Conservation (phyloP, 2,329 filamentous ascomycete genomes). For the Aspergillus novoparasiticus region DNA sequence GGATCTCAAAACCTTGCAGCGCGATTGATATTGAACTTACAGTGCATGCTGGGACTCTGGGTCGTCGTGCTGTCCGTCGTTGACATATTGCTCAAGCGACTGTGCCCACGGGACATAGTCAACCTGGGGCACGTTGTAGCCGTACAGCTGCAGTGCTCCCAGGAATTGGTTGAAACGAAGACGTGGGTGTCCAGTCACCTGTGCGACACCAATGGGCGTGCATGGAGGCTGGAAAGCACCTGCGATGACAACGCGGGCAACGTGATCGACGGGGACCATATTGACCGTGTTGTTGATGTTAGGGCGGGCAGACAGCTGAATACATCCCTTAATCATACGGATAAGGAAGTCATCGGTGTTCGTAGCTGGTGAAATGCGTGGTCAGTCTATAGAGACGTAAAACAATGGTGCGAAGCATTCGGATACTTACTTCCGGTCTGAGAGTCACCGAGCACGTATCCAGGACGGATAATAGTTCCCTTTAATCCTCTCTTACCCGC, state of each 20-base stretch:
- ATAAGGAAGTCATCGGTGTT: conserved; percentile 91
- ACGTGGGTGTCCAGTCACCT: conserved; percentile 78
- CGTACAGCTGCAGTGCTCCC: conserved; percentile 69
- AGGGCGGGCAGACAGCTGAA: conserved; percentile 74
- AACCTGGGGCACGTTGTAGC: conserved; percentile 69
- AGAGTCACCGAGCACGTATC: conserved; percentile 79
- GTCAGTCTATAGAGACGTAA: not conserved
- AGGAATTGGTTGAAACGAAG: conserved; percentile 78
- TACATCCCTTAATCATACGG: conserved; percentile 81
- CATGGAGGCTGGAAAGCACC: conserved; percentile 65
- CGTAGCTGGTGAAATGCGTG: conserved; percentile 48
- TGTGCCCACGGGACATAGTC: conserved; percentile 70
- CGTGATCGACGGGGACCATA: conserved; percentile 82
- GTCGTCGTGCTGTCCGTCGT: conserved; percentile 56
- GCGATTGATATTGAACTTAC: conserved; percentile 32
- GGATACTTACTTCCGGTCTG: conserved; percentile 56
- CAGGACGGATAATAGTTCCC: conserved; percentile 77
- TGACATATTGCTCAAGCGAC: conserved; percentile 69
- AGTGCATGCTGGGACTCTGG: conserved; percentile 69
- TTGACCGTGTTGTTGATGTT: conserved; percentile 86
- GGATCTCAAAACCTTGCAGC: not conserved
- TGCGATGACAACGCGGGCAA: conserved; percentile 77
- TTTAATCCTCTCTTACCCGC: conserved; percentile 75
- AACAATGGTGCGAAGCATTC: not conserved
- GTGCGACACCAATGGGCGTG: conserved; percentile 64